phyloP scores from a whole-genome alignment of 2,329 filamentous ascomycete genomes.

The Sporothrix phasma region DNA sequence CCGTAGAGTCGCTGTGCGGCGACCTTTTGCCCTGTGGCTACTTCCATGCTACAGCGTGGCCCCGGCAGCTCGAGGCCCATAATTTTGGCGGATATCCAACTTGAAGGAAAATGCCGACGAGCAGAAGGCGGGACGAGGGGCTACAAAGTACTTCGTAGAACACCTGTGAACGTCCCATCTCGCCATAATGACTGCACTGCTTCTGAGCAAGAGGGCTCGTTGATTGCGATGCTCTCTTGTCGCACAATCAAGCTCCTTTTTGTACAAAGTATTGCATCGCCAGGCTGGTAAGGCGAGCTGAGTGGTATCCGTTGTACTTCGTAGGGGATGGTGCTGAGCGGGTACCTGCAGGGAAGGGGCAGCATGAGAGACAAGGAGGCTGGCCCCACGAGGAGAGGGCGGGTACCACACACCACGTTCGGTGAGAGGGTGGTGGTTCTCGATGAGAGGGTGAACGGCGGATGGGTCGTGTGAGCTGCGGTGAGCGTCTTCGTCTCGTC shows the following conservation, averaged over 20 bases:
- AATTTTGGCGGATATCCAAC: background rate
- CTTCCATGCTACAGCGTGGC: background rate
- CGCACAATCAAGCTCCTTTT: no score
- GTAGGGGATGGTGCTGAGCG: background rate
- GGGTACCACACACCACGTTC: background rate
- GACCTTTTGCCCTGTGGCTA: background rate
- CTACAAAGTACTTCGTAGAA: background rate
- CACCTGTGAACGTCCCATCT: no score
- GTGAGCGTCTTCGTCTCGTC: background rate
- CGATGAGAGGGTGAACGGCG: background rate
- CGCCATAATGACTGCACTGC: no score
- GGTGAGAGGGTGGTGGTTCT: no score
- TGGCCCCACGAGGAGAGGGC: background rate
- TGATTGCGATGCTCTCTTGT: no score
- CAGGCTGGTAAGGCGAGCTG: no score
- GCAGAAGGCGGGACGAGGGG: background rate
- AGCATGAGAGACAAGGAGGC: background rate
- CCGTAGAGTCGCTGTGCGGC: background rate
- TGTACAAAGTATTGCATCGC: no score
- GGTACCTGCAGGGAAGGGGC: background rate
- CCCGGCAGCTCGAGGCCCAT: background rate
- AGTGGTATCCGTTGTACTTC: background rate
- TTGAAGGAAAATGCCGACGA: background rate
- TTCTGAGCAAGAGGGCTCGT: no score
- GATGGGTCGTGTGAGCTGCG: background rate